Base-by-base conservation (phyloP, 345 rosid species). In the Salix arbutifolia region DNA sequence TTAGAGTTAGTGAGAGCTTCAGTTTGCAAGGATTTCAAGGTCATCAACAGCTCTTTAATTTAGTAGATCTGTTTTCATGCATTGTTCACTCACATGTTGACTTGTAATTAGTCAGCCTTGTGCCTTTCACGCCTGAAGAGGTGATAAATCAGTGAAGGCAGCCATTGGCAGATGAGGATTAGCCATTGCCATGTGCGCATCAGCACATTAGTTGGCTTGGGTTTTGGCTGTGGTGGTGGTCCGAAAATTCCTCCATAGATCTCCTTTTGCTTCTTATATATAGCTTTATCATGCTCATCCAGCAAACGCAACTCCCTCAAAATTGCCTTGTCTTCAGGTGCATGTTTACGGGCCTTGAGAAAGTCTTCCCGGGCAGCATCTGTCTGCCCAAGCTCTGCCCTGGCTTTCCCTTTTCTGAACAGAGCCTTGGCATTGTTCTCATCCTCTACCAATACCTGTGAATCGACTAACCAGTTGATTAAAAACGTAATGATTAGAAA, bases 331-430 rank as follows among this genome's bases (percentile, higher is more conserved):
- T 93, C 98, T 19, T 90, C 91, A 13, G 98, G 98, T 76, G 91
- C 97, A 77, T 73, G 85, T 81, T 96, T 96, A 23, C 88, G 91
- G 0, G 94, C 98, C 87, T 91, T 93, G 13, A 83, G 77, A 74
- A 91, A 93, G 77, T 96, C 99, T 77, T 93, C 97, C 28, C 90
- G 90, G 8, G 98, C 97, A 74, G 94, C 91, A 65, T 93, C 99
- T 33, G 90, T 87, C 79, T 93, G 99, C 74, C 99, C 98, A 33
- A 96, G 96, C 81, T 96, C 98, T 38, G 94, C 86, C 81, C 86
- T 88, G 0, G 98, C 96, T 82, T 92, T 96, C 37, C 99, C 99
- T 77, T 98, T 87, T 74, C 99, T 93, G 82, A 91, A 93, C 79
- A 93, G 65, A 5, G 99, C 99, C 80, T 96, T 96, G 6, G 83